Evolutionary conservation across 2,329 filamentous ascomycete species (phyloP), one percentile per base, ranked within the genome.

Genomic region (Harringtonia lauricola): DNA sequence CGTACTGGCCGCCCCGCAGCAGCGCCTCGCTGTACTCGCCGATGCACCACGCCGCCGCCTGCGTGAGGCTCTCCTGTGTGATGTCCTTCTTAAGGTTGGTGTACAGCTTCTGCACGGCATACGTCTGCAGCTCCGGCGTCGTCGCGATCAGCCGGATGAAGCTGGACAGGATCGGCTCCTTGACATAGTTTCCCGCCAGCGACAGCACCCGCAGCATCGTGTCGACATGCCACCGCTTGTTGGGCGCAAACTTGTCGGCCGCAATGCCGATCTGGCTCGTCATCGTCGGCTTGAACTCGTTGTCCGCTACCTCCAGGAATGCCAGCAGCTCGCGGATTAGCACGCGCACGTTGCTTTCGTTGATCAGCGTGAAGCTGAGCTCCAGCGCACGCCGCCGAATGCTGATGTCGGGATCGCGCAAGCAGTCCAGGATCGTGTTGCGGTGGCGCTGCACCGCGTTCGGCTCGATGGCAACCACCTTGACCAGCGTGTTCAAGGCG

Each of bases 201-300:
- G 89, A 95, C 54, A 98, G 65, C 21, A 98, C 88, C 19, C 94
- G 79, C 43, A 98, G 71, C 82, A 98, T 95, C 3, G 94, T 98
- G 58, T 98, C 92, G 53, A 96, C 83, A 59, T 98, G 92, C 92
- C 92, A 98, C 59, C 92, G 76, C 67, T 96, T 96, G 66, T 92
- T 96, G 1, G 92, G 94, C 2, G 92, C 86, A 63, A 87, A 98
- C 52, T 90, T 81, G 62, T 98, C 92, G 8, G 94, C 92, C 12
- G 94, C 92, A 55, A 98, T 87, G 21, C 92, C 92, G 60, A 98
- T 98, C 59, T 98, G 92, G 42, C 83, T 92, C 2, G 92, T 98
- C 89, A 98, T 95, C 42, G 87, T 86, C 8, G 92, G 86, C 67
- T 98, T 98, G 69, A 98, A 98, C 62, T 98, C 92, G 52, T 94